Evolutionary conservation across 2,329 filamentous ascomycete genomes (phyloP), one percentile per base, ranked within the genome.

Genomic region (Penicillium frequentans): DNA sequence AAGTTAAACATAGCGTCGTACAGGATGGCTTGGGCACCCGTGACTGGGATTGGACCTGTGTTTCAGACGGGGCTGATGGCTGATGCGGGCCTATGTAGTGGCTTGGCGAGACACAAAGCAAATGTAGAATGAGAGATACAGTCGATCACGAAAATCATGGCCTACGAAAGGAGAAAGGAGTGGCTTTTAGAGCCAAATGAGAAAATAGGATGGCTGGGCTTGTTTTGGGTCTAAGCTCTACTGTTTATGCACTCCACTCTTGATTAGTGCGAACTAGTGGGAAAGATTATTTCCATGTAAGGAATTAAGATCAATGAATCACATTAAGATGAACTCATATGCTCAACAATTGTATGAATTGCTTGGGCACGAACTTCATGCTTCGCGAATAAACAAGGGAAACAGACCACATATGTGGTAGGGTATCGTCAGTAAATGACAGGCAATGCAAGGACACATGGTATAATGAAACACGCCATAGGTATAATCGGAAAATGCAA

Each of bases 351-450:
- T 24, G 23, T 14, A 51, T 45, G 19, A 48, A 55, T 13, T 43
- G 52, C 52, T 35, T 44, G 49, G 27, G 27, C 50, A 27, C 55
- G 51, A 56, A 61, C 61, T 56, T 54, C 59, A 52, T 37, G 61
- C 61, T 52, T 42, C 50, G 49, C 21, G 52, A 50, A 46, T n/a
- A 21, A 49, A 52, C 24, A 53, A 50, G 49, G 46, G 49, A 53
- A 63, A 64, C 54, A 56, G 52, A 45, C 63, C 63, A 65, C 58
- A 31, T 24, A 56, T 26, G 58, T 59, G 59, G 61, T 50, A 64
- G 64, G 64, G 64, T 66, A 66, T 66, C 64, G 63, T 64, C 63
- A 61, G 58, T 60, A 60, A 60, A 56, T 66, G 61, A 59, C 61
- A 66, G 46, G 59, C 46, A 48, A 57, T 54, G 49, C 53, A 55